Percentiles rank a stretch among this genome's conserved stretches.
phyloP scores from a whole-genome alignment of 371 early-diverging fungal species.

The Circinella umbellata region DNA sequence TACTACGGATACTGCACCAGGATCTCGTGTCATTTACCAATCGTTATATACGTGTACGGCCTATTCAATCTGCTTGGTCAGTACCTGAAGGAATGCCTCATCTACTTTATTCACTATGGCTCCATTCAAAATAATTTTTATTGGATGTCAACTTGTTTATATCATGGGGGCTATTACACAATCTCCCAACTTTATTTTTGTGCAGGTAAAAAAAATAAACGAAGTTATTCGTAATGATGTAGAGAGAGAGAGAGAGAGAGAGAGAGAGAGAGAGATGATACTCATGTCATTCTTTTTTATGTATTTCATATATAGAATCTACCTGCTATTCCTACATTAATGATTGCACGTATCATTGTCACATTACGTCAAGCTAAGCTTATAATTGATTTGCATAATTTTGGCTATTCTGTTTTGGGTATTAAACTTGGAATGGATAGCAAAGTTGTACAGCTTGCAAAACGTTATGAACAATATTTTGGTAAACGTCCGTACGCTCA shows the following conservation, averaged over 20 bases:
- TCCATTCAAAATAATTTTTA: slow-evolving; percentile 67
- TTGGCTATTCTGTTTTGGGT: slow-evolving; percentile 88
- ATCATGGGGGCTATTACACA: slow-evolving; percentile 48
- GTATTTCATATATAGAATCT: slow-evolving; percentile 75
- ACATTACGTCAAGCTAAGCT: slow-evolving; percentile 67
- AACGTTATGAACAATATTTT: slow-evolving; percentile 77
- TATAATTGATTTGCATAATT: slow-evolving; percentile 98
- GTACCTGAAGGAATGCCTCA: slow-evolving; percentile 63
- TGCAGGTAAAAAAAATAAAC: slow-evolving; percentile 71
- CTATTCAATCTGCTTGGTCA: slow-evolving; percentile 46
- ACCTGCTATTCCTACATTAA: slow-evolving; percentile 92
- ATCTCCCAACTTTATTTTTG: slow-evolving; percentile 71
- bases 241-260: background rate
- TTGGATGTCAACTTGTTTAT: slow-evolving; percentile 49
- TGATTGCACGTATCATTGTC: slow-evolving; percentile 71
- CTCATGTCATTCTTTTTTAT: background rate
- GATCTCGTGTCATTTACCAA: slow-evolving; percentile 36
- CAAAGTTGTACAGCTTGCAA: slow-evolving; percentile 61
- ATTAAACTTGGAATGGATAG: slow-evolving; percentile 68
- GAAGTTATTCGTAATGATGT: background rate
- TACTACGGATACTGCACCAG: slow-evolving; percentile 46
- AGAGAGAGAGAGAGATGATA: background rate
- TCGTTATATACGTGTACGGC: slow-evolving; percentile 50
- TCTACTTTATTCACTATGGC: slow-evolving; percentile 60
- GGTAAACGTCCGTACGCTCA: slow-evolving; percentile 81